A percentile compares a stretch with the other conserved stretches of the same genome.
Conservation (phyloP, 1,139 yeast genomes). For the Kodamaea sp. region DNA sequence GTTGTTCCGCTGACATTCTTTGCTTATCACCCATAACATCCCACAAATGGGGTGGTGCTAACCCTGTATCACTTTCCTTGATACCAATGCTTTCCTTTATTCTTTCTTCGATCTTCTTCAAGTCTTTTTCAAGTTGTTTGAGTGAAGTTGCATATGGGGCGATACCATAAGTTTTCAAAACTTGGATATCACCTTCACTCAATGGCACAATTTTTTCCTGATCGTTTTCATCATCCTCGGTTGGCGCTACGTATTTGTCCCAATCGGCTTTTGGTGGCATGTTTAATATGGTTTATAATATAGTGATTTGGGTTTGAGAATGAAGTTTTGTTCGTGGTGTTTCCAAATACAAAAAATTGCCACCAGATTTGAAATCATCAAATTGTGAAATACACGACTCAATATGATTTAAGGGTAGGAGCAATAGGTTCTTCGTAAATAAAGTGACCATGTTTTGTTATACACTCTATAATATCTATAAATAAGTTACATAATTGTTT, state of each 20-base stretch:
- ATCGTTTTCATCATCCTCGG: constrained; percentile 57
- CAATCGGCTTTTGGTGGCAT: constrained; percentile 92
- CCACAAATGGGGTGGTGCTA: constrained; percentile 95
- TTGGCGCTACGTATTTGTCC: constrained; percentile 93
- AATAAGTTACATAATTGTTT: background rate
- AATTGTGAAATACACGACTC: too few species aligned
- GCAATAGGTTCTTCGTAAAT: too few species aligned
- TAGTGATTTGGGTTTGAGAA: too few species aligned
- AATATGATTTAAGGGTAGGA: too few species aligned
- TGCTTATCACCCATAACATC: constrained; percentile 96
- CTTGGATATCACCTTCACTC: constrained; percentile 95
- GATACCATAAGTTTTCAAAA: constrained; percentile 91
- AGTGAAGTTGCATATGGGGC: constrained; percentile 89
- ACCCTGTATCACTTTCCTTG: constrained; percentile 92
- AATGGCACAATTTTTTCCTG: constrained; percentile 82
- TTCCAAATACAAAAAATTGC: too few species aligned
- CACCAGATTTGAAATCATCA: too few species aligned
- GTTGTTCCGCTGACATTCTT: constrained; percentile 89
- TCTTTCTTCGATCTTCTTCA: constrained; percentile 74
- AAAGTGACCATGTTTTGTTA: too few species aligned
- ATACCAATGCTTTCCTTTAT: constrained; percentile 93
- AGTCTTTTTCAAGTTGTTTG: constrained; percentile 79
- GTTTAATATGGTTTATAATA: background rate
- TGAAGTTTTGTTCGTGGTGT: too few species aligned
- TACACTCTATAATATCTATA: background rate